These are phyloP conservation scores for Colletotrichum agaves DNA, from an alignment of 2,329 filamentous ascomycete genomes.

Conservation along the genomic window DNA sequence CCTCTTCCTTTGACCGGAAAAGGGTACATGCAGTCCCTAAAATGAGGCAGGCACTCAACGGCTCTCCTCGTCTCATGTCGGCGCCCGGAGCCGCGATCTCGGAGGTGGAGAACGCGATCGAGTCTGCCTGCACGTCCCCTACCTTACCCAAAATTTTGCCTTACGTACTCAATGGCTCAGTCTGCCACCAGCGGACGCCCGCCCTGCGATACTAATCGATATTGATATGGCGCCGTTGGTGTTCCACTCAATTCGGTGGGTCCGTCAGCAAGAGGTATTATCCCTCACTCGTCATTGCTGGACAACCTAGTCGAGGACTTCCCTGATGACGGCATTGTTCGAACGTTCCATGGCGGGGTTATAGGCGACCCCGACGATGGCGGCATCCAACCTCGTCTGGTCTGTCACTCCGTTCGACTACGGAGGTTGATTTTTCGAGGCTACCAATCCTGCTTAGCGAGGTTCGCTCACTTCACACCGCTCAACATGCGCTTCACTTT, in stretches of 20 bases:
- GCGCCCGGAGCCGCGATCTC: constrained; percentile 34
- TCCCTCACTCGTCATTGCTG: constrained; percentile 12
- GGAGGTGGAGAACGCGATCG: constrained; percentile 32
- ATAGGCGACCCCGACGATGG: constrained; percentile 15
- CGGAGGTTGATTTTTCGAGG: not conserved
- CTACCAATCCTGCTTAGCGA: constrained; percentile 25
- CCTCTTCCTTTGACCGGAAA: constrained; percentile 5
- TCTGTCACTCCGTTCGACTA: not conserved
- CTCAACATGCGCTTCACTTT: constrained; percentile 15
- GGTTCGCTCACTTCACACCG: constrained; percentile 25
- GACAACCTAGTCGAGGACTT: constrained; percentile 7
- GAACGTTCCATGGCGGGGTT: constrained; percentile 23
- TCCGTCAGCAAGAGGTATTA: constrained; percentile 15
- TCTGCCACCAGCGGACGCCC: constrained; percentile 3
- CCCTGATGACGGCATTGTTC: constrained; percentile 33
- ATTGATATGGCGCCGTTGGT: constrained; percentile 17
- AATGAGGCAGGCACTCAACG: constrained; percentile 15
- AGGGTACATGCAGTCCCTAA: constrained; percentile 8
- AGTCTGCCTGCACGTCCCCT: constrained; percentile 28
- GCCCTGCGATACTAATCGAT: constrained; percentile 16
- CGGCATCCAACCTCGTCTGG: not conserved
- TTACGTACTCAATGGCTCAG: not conserved
- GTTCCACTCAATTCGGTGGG: constrained; percentile 27
- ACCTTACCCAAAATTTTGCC: not conserved
- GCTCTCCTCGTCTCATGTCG: constrained; percentile 20